phyloP scores from a whole-genome alignment of 495 filamentous ascomycete genomes.

The Penicillium maclennaniae region DNA sequence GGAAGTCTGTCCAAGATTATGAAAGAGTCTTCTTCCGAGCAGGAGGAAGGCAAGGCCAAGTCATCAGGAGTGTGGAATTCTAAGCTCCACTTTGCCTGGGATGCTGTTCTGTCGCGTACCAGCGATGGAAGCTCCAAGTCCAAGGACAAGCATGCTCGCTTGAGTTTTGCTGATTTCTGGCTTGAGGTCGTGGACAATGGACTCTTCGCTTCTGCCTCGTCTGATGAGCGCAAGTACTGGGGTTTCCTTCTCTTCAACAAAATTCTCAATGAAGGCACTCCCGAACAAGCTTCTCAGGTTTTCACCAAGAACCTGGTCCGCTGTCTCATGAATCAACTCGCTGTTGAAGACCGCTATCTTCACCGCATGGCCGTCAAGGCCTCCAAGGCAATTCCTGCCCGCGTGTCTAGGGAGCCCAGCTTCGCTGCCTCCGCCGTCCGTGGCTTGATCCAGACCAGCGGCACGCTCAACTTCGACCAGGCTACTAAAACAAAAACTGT shows the following conservation, averaged over 20 bases:
- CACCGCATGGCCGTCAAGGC: constrained; percentile 74
- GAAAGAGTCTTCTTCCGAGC: constrained; percentile 64
- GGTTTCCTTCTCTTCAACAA: constrained; percentile 84
- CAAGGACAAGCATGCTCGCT: constrained; percentile 35
- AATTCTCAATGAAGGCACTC: constrained; percentile 51
- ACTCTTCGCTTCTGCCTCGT: constrained; percentile 74
- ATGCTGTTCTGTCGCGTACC: constrained; percentile 57
- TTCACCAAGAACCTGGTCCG: constrained; percentile 82
- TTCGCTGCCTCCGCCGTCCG: constrained; percentile 57
- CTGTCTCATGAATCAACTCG: constrained; percentile 81
- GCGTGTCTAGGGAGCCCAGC: constrained; percentile 61
- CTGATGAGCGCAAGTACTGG: constrained; percentile 82
- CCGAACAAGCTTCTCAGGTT: constrained; percentile 48
- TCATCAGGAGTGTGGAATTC: constrained; percentile 72
- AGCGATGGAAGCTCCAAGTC: constrained; percentile 28
- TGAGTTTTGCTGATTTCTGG: constrained; percentile 77
- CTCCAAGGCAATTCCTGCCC: constrained; percentile 60
- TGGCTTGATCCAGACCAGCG: constrained; percentile 63
- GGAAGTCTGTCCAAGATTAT: constrained; percentile 65
- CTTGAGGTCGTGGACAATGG: constrained; percentile 81
- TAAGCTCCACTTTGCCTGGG: constrained; percentile 86
- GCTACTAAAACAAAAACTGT: constrained; percentile 86
- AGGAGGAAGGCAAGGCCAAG: constrained; percentile 45
- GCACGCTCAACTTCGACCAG: constrained; percentile 77
- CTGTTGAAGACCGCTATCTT: constrained; percentile 78